phyloP scores from a whole-genome alignment of 768 basidiomycete genomes.

The Rhizopogon roseolus region DNA sequence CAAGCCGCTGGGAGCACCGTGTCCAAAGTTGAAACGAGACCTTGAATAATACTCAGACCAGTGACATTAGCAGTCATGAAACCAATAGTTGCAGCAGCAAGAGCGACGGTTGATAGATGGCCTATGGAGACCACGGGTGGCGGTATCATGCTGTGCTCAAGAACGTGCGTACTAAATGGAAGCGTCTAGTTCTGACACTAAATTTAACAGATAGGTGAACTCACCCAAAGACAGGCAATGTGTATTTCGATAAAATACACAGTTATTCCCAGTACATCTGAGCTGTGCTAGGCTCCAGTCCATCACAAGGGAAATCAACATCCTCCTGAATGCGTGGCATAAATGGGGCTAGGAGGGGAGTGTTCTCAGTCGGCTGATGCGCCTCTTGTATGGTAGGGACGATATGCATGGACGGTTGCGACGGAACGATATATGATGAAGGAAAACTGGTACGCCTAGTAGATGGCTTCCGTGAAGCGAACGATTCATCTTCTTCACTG shows the following conservation, averaged over 20 bases:
- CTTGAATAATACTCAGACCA: constrained; percentile 66
- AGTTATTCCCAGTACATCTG: constrained; percentile 52
- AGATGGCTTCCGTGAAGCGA: background rate
- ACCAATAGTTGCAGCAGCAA: constrained; percentile 77
- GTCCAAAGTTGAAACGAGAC: constrained; percentile 82
- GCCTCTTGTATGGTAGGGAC: constrained; percentile 12
- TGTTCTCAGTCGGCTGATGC: constrained; percentile 38
- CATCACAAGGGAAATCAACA: constrained; percentile 18
- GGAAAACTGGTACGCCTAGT: constrained; percentile 22
- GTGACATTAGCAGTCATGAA: constrained; percentile 68
- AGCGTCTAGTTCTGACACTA: background rate
- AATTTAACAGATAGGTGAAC: constrained; percentile 16
- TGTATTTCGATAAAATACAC: constrained; percentile 54
- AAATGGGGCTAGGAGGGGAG: constrained; percentile 49
- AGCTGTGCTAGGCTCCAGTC: constrained; percentile 19
- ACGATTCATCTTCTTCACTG: background rate
- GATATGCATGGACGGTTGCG: constrained; percentile 9
- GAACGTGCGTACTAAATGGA: constrained; percentile 55
- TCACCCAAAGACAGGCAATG: constrained; percentile 72
- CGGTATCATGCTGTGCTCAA: constrained; percentile 86
- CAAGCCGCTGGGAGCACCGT: constrained; percentile 92
- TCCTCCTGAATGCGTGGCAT: constrained; percentile 50
- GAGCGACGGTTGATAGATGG: constrained; percentile 83
- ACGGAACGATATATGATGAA: constrained; percentile 30
- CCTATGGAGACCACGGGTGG: constrained; percentile 88